Base-by-base conservation (phyloP, 2,329 filamentous ascomycete genomes). In the Pseudogymnoascus sp. region DNA sequence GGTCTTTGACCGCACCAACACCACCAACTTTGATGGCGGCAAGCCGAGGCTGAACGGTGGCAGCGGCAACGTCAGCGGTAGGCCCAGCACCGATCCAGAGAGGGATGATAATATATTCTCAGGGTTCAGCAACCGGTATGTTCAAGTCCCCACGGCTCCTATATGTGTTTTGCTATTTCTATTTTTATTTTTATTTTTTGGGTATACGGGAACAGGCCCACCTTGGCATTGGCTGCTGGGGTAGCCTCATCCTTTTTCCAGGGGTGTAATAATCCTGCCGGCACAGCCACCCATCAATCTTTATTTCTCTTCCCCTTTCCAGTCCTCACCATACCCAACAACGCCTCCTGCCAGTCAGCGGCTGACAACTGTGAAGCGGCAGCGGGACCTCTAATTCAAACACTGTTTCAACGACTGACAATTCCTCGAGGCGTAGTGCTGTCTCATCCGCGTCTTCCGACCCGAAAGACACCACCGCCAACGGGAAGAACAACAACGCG, bases 321-420 rank as follows among this genome's bases (percentile, higher is more conserved):
- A 16, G 10, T 28, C 23, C 23, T 28, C 51, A 19, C 10, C 10
- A 8, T 51, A 28, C 19, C 28, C 31, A 16, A 8, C 8, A 21
- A 57, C 23, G 31, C 31, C 8, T 34, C 23, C 31, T 57, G 23
- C 16, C 51, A 21, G 25, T 61, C 31, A 61, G 25, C 28, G 13
- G 63, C 64, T 65, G 41, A 65, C 64, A 37, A 60, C 45, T 25
- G 23, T 68, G 64, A 70, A 75, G 73, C 69, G 71, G 71, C 63
- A 75, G 73, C 71, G 72, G 72, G 65, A 70, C 70, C 45, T 75
- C 73, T 3, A 73, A 75, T 63, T 72, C 71, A 37, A 74, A 73
- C 66, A 73, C 72, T 37, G 67, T 70, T 60, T 74, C 73, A 21
- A 73, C 72, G 3, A 70, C 72, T 48, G 73, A 74, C 60, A 73